phyloP scores from a whole-genome alignment of 176 grass and related monocot species.

The Triticum turgidum region DNA sequence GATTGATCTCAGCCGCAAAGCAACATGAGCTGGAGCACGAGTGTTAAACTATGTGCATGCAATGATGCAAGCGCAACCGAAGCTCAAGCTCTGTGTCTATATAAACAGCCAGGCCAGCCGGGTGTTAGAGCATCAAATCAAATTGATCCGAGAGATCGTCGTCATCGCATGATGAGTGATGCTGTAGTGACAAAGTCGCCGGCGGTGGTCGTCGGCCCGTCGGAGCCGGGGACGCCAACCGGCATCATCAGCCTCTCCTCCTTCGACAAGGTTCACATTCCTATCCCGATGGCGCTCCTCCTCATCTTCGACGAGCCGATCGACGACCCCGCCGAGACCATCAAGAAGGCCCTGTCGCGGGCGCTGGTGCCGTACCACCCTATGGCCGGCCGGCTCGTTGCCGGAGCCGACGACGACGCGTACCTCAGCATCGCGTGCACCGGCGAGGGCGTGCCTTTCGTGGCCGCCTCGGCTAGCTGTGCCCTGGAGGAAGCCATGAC shows the following conservation, averaged over 20 bases:
- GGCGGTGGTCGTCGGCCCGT: constrained; percentile 1
- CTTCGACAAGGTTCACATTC: not conserved
- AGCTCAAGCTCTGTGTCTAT: not conserved
- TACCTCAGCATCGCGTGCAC: constrained; percentile 11
- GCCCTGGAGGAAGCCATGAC: not conserved
- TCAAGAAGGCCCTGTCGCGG: not conserved
- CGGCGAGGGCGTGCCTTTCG: constrained; percentile 27
- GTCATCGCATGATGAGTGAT: not conserved
- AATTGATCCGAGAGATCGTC: not conserved
- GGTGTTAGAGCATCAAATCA: not conserved
- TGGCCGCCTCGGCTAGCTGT: constrained; percentile 21
- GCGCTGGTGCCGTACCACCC: constrained; percentile 42
- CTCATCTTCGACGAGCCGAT: constrained; percentile 4
- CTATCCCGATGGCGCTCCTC: not conserved
- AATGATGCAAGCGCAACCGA: too few species aligned
- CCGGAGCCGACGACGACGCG: not conserved
- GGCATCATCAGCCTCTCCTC: constrained; percentile 5
- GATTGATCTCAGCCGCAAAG: too few species aligned
- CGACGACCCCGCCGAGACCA: constrained; percentile 3
- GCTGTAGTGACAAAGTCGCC: not conserved
- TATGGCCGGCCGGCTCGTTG: constrained; percentile 26
- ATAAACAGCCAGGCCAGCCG: not conserved
- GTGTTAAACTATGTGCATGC: too few species aligned
- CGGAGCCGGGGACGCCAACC: constrained; percentile 17
- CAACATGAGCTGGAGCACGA: too few species aligned